These are phyloP conservation scores for Mollisiaceae sp. DNA, from an alignment of 2,329 filamentous ascomycete genomes.

Conservation along the genomic window DNA sequence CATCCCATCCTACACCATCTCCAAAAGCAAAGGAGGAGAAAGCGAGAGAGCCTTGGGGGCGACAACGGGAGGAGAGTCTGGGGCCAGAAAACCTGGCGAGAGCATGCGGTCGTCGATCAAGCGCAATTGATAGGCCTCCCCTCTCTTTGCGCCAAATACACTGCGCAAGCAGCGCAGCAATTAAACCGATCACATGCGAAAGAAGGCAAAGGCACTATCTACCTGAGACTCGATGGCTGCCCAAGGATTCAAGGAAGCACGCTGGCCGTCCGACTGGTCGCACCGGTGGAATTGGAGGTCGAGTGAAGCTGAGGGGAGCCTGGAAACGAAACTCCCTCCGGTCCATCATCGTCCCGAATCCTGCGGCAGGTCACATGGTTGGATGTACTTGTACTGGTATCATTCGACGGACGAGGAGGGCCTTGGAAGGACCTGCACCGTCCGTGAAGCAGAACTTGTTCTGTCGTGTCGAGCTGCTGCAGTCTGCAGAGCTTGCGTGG, in stretches of 20 bases:
- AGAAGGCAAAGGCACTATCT: not conserved
- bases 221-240: slow-evolving; percentile 4
- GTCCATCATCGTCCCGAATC: not conserved
- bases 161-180: not conserved
- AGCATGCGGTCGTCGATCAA: not conserved
- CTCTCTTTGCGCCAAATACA: not conserved
- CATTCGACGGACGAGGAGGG: not conserved
- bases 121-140: not conserved
- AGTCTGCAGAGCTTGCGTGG: not conserved
- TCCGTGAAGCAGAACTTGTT: not conserved
- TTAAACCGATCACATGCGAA: not conserved
- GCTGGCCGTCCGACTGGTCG: not conserved
- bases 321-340: slow-evolving; percentile 4
- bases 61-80: not conserved
- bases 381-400: no score
- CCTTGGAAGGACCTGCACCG: not conserved
- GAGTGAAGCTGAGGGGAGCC: not conserved
- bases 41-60: slow-evolving; percentile 4
- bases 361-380: slow-evolving; percentile 3
- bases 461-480: not conserved
- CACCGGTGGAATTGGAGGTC: not conserved
- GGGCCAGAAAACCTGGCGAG: not conserved
- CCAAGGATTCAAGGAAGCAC: not conserved
- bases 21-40: not conserved
- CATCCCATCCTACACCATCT: not conserved